Evolutionary conservation across 495 filamentous ascomycete genomes (phyloP).

Genomic region (Talaromyces proteolyticus): DNA sequence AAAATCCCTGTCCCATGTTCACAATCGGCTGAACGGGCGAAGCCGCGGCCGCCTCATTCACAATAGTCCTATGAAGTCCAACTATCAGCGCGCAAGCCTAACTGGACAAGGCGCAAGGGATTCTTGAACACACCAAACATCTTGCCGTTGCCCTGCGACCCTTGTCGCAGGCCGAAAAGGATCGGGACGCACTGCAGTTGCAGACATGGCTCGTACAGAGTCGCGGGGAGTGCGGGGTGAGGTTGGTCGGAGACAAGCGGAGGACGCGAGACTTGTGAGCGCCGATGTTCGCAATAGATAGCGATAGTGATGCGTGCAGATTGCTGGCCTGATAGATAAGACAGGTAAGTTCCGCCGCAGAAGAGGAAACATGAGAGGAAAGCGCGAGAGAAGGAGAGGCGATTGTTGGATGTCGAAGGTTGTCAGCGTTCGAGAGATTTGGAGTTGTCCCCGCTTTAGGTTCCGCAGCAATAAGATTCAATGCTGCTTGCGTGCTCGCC

Average conservation of each 20-base stretch:
- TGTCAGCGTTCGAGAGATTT: neutral
- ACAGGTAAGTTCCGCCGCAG: neutral
- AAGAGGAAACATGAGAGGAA: neutral
- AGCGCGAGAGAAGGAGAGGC: neutral
- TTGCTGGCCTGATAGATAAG: no score
- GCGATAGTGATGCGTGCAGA: no score
- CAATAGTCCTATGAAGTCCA: conserved; percentile 62
- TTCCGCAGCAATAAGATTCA: no score
- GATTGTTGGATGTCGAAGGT: neutral
- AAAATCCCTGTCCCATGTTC: conserved; percentile 97
- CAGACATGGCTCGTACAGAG: conserved; percentile 33
- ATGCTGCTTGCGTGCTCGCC: neutral
- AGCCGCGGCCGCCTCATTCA: conserved; percentile 84
- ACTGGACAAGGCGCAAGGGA: neutral
- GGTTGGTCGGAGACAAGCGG: neutral
- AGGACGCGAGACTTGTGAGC: no score
- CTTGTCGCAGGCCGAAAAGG: conserved; percentile 67
- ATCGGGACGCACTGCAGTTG: conserved; percentile 35
- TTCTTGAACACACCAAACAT: conserved; percentile 90
- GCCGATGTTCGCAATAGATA: no score
- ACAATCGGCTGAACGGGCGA: conserved; percentile 88
- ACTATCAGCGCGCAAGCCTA: neutral
- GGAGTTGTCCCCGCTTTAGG: neutral
- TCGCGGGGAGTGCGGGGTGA: conserved; percentile 6
- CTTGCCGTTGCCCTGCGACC: conserved; percentile 76